Base-by-base conservation (phyloP, 2,329 filamentous ascomycete species). In the Fusarium decemcellulare region DNA sequence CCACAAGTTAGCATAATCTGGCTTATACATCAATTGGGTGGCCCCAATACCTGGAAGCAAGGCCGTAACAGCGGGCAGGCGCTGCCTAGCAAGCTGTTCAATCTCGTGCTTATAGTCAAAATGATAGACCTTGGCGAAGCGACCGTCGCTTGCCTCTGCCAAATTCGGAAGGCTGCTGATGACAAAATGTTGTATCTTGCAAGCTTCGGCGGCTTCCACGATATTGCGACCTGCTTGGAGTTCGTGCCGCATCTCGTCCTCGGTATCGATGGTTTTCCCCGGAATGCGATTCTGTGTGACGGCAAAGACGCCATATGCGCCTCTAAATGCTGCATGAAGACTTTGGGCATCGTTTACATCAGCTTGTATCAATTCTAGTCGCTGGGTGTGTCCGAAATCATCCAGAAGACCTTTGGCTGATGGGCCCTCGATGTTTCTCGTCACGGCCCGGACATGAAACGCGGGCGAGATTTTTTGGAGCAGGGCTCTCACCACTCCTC, bases 131-230 rank as follows among this genome's bases (percentile, higher is more conserved):
- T 59, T 48, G 6, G 40, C 54, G n/a, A 56, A 68, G 32, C 10
- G 51, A 1, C 64, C 64, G 6, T 30, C 14, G 37, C 61, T 70
- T 1, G 55, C 61, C 9, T 39, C 30, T 3, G 39, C 47, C 34
- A 68, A 27, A 32, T 65, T 53, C 5, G 64, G 67, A 16, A 70
- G 42, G 16, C 64, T 67, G 39, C 67, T 70, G 14, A 70, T 43
- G 6, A 70, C 64, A 50, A 70, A 70, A 39, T 70, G 64, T 16
- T 62, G 6, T 39, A 68, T 47, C 16, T 47, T 51, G 47, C 61
- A 62, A 7, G 39, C 11, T 15, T 63, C 50, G 6, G 64, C 67
- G 11, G 65, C 61, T 10, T 61, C 58, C 8, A 68, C 55, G 18
- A 70, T 63, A 16, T 68, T 70, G 10, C 47, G 16, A 11, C 67